These are phyloP conservation scores for Angophora floribunda DNA, from an alignment of 345 rosid species.

Conservation along the genomic window DNA sequence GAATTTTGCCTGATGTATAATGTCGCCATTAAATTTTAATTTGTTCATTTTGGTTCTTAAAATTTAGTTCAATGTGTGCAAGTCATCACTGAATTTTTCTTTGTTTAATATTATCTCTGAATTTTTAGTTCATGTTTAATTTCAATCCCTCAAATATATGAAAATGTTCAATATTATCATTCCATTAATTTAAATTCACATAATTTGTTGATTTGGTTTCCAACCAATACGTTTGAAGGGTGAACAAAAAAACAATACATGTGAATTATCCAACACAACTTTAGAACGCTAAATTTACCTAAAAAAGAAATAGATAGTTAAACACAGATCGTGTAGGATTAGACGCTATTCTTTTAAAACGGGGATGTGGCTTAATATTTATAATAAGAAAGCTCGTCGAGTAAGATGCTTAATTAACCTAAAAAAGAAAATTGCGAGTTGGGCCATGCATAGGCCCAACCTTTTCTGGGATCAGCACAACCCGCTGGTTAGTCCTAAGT, in stretches of 20 bases:
- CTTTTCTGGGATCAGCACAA: neutral
- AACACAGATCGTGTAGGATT: neutral
- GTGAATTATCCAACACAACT: neutral
- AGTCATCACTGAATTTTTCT: neutral
- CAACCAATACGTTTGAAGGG: fast-evolving
- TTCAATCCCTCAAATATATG: neutral
- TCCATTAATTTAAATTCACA: neutral
- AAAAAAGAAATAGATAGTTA: neutral
- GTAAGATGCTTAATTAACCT: neutral
- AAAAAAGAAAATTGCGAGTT: too few species aligned
- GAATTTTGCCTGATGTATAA: neutral
- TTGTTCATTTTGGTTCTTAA: neutral
- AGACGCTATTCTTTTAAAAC: neutral
- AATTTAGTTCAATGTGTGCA: fast-evolving
- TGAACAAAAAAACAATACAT: neutral
- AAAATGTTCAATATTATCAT: neutral
- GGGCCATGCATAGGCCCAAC: neutral
- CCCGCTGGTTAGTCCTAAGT: neutral
- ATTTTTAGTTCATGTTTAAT: neutral
- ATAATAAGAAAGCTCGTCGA: neutral
- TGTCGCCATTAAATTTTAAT: neutral
- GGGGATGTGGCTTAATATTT: neutral
- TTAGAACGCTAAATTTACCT: neutral
- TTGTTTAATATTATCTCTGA: fast-evolving
- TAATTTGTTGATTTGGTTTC: neutral